Evolutionary conservation across 192 early-diverging fungal genomes (phyloP), one percentile per base, ranked within the genome.

Genomic region (Dissophora globulifera): DNA sequence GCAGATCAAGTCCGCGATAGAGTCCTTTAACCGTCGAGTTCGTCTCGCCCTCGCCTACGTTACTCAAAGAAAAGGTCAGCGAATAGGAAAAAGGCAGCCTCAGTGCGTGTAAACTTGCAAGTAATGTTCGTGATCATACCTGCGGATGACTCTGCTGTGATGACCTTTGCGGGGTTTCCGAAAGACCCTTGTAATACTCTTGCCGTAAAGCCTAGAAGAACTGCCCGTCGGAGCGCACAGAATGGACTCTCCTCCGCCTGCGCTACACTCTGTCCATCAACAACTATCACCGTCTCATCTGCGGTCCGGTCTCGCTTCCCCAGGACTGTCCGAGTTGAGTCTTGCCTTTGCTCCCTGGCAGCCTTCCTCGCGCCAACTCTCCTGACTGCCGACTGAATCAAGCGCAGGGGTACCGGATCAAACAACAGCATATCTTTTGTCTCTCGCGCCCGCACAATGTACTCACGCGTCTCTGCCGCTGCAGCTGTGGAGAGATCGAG

Each of bases 391-490:
- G 46, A 9, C 41, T 61, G 58, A 32, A 74, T 53, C 49, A 74
- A 46, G 5, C 50, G 48, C 1, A 50, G 23, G 3, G 69, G 54
- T 3, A 47, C 55, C 1, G 69, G 69, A 56, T 74, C 69, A 58
- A 74, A 74, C 1, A 74, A n/a, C 0, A 74, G 40, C 55, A 74
- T 63, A 38, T 64, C 69, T 25, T 59, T 63, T 4, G 41, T 48
- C 26, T n/a, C 35, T 11, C 69, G 20, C 4, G 22, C 55, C 7
- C 19, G 20, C 3, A 11, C 32, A 30, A 74, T 45, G 12, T 25
- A 58, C 38, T 47, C 17, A 40, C 38, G 54, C 5, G 56, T 38
- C 2, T 63, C 49, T 7, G 23, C 9, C n/a, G n/a, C n/a, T n/a
- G n/a, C n/a, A n/a, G n/a, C n/a, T n/a, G n/a, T n/a, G n/a, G 61